phyloP scores from a whole-genome alignment of 352 stramenopile species.

The Pythium insidiosum region DNA sequence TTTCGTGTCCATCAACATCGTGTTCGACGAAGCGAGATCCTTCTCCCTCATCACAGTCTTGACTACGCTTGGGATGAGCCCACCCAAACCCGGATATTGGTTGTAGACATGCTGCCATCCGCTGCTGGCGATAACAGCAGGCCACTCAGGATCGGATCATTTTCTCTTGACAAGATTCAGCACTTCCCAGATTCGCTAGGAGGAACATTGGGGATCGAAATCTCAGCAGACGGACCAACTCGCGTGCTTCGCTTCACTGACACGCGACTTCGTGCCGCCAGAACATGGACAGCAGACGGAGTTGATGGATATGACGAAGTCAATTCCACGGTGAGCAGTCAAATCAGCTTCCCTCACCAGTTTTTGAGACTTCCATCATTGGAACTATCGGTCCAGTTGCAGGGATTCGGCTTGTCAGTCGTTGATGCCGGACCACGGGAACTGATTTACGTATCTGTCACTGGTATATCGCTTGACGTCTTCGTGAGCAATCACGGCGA shows the following conservation, averaged over 20 bases:
- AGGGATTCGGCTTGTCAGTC: conserved; percentile 72
- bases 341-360: conserved; percentile 12
- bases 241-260: conserved; percentile 84
- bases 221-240: conserved; percentile 79
- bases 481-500: conserved; percentile 43
- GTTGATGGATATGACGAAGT: too few relatives aligned
- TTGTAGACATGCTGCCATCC: conserved; percentile 86
- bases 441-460: conserved; percentile 69
- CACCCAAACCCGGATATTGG: conserved; percentile 63
- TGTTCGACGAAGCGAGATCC: conserved; percentile 75
- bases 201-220: conserved; percentile 71
- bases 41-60: conserved; percentile 79
- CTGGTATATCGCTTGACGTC: conserved; percentile 53
- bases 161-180: conserved; percentile 77
- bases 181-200: conserved; percentile 66
- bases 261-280: conserved; percentile 58
- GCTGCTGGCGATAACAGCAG: conserved; percentile 82
- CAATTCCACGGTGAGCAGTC: too few relatives aligned
- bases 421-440: conserved; percentile 70
- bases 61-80: conserved; percentile 88
- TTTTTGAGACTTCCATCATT: conserved; percentile 28
- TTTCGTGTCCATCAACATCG: conserved; percentile 78
- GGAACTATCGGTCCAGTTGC: conserved; percentile 41
- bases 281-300: too few relatives aligned
- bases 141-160: conserved; percentile 75